phyloP scores from a whole-genome alignment of 1,284 basidiomycete genomes.

The Ceratobasidium sp. region DNA sequence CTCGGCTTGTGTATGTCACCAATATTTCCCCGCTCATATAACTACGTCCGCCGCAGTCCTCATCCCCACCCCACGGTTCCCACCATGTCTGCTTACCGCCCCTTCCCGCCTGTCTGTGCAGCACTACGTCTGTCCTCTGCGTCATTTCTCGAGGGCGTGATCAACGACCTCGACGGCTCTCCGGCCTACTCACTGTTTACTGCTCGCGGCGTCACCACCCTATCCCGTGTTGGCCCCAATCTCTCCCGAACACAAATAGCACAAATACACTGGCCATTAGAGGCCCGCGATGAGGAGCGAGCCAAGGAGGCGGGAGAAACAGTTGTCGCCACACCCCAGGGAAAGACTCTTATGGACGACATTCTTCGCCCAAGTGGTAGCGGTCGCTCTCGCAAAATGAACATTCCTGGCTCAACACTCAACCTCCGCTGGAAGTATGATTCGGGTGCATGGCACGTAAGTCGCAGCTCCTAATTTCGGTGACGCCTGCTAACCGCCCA shows the following conservation, averaged over 20 bases:
- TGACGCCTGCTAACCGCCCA: neutral
- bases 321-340: constrained; percentile 14
- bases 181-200: constrained; percentile 31
- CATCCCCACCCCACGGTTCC: neutral
- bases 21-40: constrained; percentile 1
- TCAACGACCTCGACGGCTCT: constrained; percentile 14
- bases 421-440: constrained; percentile 20
- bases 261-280: constrained; percentile 19
- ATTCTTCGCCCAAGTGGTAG: constrained; percentile 23
- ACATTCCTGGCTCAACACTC: constrained; percentile 11
- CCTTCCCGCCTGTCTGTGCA: constrained; percentile 15
- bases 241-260: constrained; percentile 25
- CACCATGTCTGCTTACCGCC: constrained; percentile 4
- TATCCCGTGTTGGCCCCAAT: constrained; percentile 28
- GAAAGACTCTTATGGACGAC: constrained; percentile 35
- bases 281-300: constrained; percentile 13
- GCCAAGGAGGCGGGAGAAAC: constrained; percentile 32
- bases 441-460: constrained; percentile 14
- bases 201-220: constrained; percentile 33
- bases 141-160: constrained; percentile 32
- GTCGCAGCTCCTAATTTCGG: neutral
- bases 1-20: constrained; percentile 9
- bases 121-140: constrained; percentile 25
- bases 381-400: constrained; percentile 29
- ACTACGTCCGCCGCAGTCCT: neutral